phyloP scores from a whole-genome alignment of 768 basidiomycete genomes.

The Lyophyllum decastes region DNA sequence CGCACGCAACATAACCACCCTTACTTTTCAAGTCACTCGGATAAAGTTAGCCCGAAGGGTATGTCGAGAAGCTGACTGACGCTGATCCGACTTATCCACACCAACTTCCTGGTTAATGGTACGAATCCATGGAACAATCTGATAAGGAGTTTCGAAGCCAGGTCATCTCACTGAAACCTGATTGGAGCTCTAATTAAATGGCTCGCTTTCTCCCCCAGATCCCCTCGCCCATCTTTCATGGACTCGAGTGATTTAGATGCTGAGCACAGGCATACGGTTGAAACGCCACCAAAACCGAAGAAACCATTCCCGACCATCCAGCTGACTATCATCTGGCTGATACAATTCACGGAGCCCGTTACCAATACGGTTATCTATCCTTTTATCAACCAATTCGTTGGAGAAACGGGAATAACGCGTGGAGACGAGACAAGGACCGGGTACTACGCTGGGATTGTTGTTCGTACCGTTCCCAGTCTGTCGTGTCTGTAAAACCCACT shows the following conservation, averaged over 20 bases:
- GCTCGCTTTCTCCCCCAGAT: not conserved
- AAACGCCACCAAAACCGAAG: not conserved
- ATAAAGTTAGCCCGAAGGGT: too few relatives aligned
- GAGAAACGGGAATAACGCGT: conserved; percentile 40
- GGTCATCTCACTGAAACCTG: too few relatives aligned
- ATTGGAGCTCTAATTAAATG: not conserved
- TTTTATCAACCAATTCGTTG: conserved; percentile 44
- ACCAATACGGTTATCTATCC: conserved; percentile 40
- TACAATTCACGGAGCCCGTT: conserved; percentile 32
- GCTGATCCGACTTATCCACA: not conserved
- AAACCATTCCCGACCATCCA: conserved; percentile 36
- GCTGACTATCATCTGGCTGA: conserved; percentile 30
- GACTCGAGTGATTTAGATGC: conserved; percentile 1
- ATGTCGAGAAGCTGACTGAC: not conserved
- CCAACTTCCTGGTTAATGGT: not conserved
- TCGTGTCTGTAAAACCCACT: not conserved
- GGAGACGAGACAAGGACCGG: conserved; percentile 45
- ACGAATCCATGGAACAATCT: too few relatives aligned
- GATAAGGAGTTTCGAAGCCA: too few relatives aligned
- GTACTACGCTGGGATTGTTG: conserved; percentile 51
- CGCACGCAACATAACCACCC: too few relatives aligned
- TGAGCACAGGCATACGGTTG: not conserved
- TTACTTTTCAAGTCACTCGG: too few relatives aligned
- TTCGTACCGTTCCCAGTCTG: conserved; percentile 16
- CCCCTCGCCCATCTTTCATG: not conserved